These are phyloP conservation scores for Suhomyces canberraensis DNA, from an alignment of 805 yeast species.

Conservation along the genomic window DNA sequence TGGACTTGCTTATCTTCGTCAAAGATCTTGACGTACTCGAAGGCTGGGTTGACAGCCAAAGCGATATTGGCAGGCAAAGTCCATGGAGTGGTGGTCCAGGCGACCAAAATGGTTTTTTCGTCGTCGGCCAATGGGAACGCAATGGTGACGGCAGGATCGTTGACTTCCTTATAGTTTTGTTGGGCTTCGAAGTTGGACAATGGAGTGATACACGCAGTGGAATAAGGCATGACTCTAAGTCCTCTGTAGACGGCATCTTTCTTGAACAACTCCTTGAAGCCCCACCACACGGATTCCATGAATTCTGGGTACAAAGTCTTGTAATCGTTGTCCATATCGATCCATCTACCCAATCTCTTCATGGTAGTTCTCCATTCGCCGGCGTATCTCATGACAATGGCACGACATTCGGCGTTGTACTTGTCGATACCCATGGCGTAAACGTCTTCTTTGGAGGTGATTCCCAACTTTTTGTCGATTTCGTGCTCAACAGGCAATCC, in stretches of 20 bases:
- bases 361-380: conserved; percentile 92
- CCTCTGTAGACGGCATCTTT: conserved; percentile 93
- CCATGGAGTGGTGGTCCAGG: conserved; percentile 99
- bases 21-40: conserved; percentile 87
- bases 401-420: conserved; percentile 91
- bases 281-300: conserved; percentile 99
- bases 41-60: conserved; percentile 84
- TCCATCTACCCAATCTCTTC: conserved; percentile 97
- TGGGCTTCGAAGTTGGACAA: conserved; percentile 97
- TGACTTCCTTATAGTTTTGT: conserved; percentile 94
- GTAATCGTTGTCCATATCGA: conserved; percentile 97
- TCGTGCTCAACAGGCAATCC: conserved; percentile 98
- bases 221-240: conserved; percentile 96
- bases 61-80: conserved; percentile 94
- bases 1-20: conserved; percentile 83
- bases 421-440: conserved; percentile 90
- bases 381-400: conserved; percentile 97
- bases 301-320: conserved; percentile 92
- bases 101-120: conserved; percentile 79
- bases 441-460: conserved; percentile 91
- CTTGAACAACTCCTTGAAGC: conserved; percentile 80
- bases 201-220: conserved; percentile 96
- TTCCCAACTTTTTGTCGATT: conserved; percentile 94
- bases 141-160: conserved; percentile 93
- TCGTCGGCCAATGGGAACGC: conserved; percentile 82